Base-by-base conservation (phyloP, 169 alveolate genomes). In the Toxoplasma gondii region DNA sequence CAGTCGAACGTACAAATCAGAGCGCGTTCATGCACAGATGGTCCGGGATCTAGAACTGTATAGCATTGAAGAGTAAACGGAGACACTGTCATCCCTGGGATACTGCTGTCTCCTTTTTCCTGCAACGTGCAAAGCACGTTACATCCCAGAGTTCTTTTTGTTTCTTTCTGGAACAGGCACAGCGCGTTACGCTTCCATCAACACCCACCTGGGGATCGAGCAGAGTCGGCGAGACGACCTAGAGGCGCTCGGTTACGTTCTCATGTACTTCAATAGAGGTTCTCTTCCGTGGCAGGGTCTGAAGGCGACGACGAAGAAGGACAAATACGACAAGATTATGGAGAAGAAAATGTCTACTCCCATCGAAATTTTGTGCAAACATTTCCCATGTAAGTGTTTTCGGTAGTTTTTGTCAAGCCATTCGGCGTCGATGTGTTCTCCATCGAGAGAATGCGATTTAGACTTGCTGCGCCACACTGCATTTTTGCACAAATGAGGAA, bases 201-300 rank as follows among this genome's bases (percentile, higher is more conserved):
- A 99, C 96, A 99, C 99, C 36, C 99, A 99, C 97, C 96, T 99
- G 97, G 99, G 99, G 70, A 99, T 99, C 82, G 96, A 94, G 78
- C 95, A 92, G 34, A 88, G 95, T 88, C 94, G 99, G 91, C 97
- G 99, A 87, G 99, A 99, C 95, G 99, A 99, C 96, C 96, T 99
- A 92, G 99, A 99, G 97, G 99, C 99, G 78, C 97, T 99, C 34
- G 99, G 99, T 24, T 99, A 99, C 97, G 99, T 98, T 29, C 97
- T 99, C 83, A 98, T 99, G 98, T 99, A 98, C 97, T 99, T 99
- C 97, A 98, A 98, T 93, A 97, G 99, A 88, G 99, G 99, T 54
- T 97, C 99, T 87, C 98, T 99, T 41, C 99, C 99, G 36, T 99
- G 99, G 99, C 99, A 99, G 95, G 96, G 95, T 34, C 97, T 98